Base-by-base conservation (phyloP, 495 filamentous ascomycete species). In the Alectoria sarmentosa region DNA sequence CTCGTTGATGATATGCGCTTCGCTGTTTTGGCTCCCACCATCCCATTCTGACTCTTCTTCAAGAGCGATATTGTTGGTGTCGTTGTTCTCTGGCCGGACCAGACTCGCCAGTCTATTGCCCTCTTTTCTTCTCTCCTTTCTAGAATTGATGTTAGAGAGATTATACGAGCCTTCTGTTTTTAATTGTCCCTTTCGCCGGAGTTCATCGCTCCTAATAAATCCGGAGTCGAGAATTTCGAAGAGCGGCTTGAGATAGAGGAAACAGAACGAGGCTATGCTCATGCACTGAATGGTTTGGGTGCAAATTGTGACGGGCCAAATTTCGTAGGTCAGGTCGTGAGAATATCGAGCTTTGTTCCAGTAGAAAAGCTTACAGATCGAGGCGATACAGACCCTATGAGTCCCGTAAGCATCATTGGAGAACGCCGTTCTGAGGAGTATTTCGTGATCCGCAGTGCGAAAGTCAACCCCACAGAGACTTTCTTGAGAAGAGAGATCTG, bases 381-480 rank as follows among this genome's bases (percentile, higher is more conserved):
- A 26, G 14, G 62, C 62, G n/a, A 46, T 37, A 37, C 38, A 42
- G 34, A 49, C 54, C 54, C 62, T 58, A 17, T n/a, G 21, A 10
- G n/a, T n/a, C 6, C n/a, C 10, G 55, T n/a, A 58, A 41, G 39
- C 17, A 39, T 26, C 19, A n/a, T 14, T 38, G 26, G 17, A 30
- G 41, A 19, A 6, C 17, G 6, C 19, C 21, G 8, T 5, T 58
- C 32, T 15, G 30, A 21, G 49, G 34, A 34, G 4, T 13, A 71
- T 74, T 73, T 63, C 78, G 76, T 54, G 0, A 78, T 58, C 55
- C 76, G 73, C 8, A 74, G 65, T 17, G 70, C 68, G 58, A 80
- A 79, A 11, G 76, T 69, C 32, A 69, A 62, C 6, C 70, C 62
- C 11, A 78, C 66, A 34, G 68, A 66, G 0, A 65, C 67, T 61